Conservation (phyloP, 371 early-diverging fungal species). For the Dichotomocladium elegans region DNA sequence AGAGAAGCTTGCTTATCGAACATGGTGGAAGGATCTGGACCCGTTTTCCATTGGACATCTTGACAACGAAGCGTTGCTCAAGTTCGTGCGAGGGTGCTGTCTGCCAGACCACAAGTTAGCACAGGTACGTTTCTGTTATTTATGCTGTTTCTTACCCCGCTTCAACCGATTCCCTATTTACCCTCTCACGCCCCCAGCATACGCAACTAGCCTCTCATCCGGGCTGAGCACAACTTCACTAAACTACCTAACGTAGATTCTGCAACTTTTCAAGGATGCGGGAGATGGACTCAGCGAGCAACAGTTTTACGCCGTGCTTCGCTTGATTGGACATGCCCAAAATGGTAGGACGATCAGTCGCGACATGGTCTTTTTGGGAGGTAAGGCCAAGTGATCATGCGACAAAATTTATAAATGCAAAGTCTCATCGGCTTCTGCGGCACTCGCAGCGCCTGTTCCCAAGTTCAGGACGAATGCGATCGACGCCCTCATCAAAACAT, state of each 20-base stretch:
- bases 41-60: conserved; percentile 32
- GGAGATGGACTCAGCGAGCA: conserved; percentile 26
- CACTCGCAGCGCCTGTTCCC: conserved; percentile 35
- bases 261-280: conserved; percentile 34
- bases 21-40: conserved; percentile 49
- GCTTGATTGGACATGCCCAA: conserved; percentile 47
- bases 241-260: conserved; percentile 13
- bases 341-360: conserved; percentile 41
- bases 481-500: conserved; percentile 29
- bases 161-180: neutral
- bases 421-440: too few species aligned
- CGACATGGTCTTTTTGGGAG: conserved; percentile 41
- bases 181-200: too few species aligned
- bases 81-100: conserved; percentile 34
- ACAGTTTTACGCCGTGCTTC: conserved; percentile 45
- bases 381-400: conserved; percentile 11
- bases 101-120: conserved; percentile 31
- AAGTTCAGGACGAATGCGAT: conserved; percentile 35
- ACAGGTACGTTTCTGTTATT: conserved; percentile 21
- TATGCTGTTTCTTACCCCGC: neutral
- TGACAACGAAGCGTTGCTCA: conserved; percentile 28
- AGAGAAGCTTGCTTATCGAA: conserved; percentile 29
- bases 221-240: neutral
- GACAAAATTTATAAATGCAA: neutral
- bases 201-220: too few species aligned